Evolutionary conservation across 225 moss, liverwort and hornwort genomes (phyloP), one percentile per base, ranked within the genome.

Genomic region (Takakia lepidozioides): DNA sequence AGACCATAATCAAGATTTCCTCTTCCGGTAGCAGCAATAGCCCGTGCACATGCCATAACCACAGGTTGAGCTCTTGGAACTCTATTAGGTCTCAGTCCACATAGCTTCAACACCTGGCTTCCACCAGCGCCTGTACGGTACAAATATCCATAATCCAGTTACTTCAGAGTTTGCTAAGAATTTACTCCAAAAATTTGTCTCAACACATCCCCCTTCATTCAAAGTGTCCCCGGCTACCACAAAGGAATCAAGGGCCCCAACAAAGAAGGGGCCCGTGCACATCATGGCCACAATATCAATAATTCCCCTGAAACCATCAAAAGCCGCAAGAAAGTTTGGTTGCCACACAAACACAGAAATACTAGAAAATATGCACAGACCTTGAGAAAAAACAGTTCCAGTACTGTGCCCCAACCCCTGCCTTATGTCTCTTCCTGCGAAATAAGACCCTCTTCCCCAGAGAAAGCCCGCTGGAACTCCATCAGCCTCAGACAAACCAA

Each of bases 11-110:
- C 19, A 8, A 19, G 8, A 17, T 35, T 51, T 19, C 51, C 51
- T 36, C 51, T 51, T 51, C 51, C 51, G 32, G 51, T 20, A 0
- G 51, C 51, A 51, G 51, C 51, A 51, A 51, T 32, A 3, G 51
- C 20, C 13, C 51, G 34, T 35, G 51, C 51, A 32, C 51, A 19
- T 35, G 51, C 51, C 30, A 51, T 51, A 7, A 35, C 51, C 15
- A 51, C 32, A 32, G 51, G 34, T 35, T 35, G 27, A 51, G 51
- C 51, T 35, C 51, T 51, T 51, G 51, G 51, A 34, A 51, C 51
- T 32, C 51, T 35, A 35, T 51, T 35, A 51, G 19, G 34, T 35
- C 18, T 51, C 27, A 51, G 13, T 7, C 51, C 51, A 30, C 51
- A 51, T 20, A 51, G 51, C 16, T 51, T 51, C 21, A 51, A 7